phyloP scores from a whole-genome alignment of 148 eudicot species.

The Pouteria glomerata region DNA sequence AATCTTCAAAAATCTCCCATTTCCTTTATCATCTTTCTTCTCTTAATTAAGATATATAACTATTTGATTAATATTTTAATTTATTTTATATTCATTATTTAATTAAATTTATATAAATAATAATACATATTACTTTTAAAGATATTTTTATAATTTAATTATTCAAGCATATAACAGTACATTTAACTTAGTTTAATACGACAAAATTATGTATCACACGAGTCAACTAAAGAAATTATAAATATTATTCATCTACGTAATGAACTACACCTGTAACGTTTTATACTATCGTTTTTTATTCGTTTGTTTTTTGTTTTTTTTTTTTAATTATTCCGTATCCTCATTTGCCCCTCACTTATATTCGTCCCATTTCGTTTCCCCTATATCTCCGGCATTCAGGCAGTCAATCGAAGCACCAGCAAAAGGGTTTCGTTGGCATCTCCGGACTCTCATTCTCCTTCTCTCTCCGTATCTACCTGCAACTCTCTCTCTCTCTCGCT shows the following conservation, averaged over 20 bases:
- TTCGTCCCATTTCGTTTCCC: background rate
- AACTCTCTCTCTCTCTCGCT: background rate
- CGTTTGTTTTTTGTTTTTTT: no score
- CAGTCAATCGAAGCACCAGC: slow-evolving; percentile 21
- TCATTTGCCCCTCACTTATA: background rate
- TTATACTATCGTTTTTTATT: background rate
- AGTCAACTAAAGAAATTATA: no score
- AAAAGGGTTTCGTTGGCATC: slow-evolving; percentile 20
- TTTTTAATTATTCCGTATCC: background rate
- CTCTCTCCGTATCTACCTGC: background rate
- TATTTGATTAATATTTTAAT: background rate
- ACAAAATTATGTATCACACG: background rate
- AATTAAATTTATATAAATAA: no score
- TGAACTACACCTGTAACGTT: background rate
- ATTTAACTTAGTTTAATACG: background rate
- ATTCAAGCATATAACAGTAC: background rate
- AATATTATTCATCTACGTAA: no score
- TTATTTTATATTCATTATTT: no score
- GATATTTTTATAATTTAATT: no score
- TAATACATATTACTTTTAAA: no score
- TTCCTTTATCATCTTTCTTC: background rate
- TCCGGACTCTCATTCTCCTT: background rate
- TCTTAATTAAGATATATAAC: background rate
- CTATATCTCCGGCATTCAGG: slow-evolving; percentile 7
- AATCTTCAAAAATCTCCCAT: background rate